Evolutionary conservation across 192 early-diverging fungal genomes (phyloP).

Genomic region (Entophlyctis helioformis): DNA sequence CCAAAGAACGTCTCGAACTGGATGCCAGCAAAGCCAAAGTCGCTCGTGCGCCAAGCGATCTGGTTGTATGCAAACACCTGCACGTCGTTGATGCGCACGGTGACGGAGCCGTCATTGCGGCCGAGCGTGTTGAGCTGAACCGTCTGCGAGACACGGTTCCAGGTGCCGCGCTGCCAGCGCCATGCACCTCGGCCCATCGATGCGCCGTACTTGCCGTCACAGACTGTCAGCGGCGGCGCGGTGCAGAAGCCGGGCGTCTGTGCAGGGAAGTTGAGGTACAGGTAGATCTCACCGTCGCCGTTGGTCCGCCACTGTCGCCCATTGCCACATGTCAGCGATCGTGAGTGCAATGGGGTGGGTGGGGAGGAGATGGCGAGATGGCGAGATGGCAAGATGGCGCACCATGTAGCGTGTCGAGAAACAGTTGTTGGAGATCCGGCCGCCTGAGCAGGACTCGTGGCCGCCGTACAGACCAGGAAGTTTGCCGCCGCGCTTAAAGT

Average conservation of each 20-base stretch:
- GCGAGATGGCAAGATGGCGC: too few species aligned
- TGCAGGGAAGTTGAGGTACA: slow-evolving; percentile 15
- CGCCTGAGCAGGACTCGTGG: slow-evolving; percentile 23
- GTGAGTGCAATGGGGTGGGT: too few species aligned
- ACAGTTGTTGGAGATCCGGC: slow-evolving; percentile 30
- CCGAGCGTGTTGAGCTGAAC: slow-evolving; percentile 21
- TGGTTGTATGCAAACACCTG: slow-evolving; percentile 10
- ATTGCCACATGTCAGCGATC: too few species aligned
- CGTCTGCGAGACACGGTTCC: slow-evolving; percentile 29
- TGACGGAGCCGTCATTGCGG: slow-evolving; percentile 7
- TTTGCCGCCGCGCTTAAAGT: slow-evolving; percentile 47
- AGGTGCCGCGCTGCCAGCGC: slow-evolving; percentile 25
- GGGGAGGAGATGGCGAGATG: too few species aligned
- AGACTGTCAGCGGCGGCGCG: slow-evolving; percentile 28
- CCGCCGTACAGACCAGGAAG: slow-evolving; percentile 47
- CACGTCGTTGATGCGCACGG: slow-evolving; percentile 10
- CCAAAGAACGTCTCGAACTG: slow-evolving; percentile 35
- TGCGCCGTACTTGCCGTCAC: slow-evolving; percentile 35
- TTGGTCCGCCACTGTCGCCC: slow-evolving; percentile 35
- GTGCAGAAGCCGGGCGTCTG: slow-evolving; percentile 11
- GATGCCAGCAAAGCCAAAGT: slow-evolving; percentile 17
- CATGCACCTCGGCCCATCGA: slow-evolving; percentile 40
- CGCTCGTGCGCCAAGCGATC: slow-evolving; percentile 2
- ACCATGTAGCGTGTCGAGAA: slow-evolving; percentile 39
- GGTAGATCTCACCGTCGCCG: slow-evolving; percentile 39